Evolutionary conservation across 768 basidiomycete genomes (phyloP).

Genomic region (Boletus fagicola): DNA sequence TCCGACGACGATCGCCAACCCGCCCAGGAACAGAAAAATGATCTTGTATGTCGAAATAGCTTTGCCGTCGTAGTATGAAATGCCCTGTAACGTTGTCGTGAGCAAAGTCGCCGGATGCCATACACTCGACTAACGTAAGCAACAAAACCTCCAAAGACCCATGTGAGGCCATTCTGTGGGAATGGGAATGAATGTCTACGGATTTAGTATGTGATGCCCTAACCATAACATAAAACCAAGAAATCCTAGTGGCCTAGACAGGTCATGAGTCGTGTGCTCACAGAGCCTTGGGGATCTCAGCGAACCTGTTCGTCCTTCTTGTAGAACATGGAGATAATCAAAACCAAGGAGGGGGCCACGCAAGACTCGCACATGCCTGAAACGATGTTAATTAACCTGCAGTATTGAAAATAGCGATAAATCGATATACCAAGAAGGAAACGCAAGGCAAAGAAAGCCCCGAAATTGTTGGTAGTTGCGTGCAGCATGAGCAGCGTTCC

Average conservation of each 20-base stretch:
- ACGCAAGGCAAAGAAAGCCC: slow-evolving; percentile 60
- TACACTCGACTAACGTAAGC: slow-evolving; percentile 47
- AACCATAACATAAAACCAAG: slow-evolving; percentile 70
- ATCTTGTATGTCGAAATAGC: slow-evolving; percentile 57
- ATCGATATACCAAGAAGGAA: slow-evolving; percentile 51
- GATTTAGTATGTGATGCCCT: background rate
- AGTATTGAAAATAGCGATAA: background rate
- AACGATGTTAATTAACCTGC: background rate
- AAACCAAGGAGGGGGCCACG: slow-evolving; percentile 60
- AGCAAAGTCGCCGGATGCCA: background rate
- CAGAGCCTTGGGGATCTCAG: background rate
- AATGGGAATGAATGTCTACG: background rate
- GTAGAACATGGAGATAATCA: slow-evolving; percentile 67
- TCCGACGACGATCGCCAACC: slow-evolving; percentile 58
- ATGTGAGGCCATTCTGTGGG: slow-evolving; percentile 54
- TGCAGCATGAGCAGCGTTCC: slow-evolving; percentile 60
- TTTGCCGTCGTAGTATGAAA: slow-evolving; percentile 52
- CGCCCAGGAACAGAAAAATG: slow-evolving; percentile 59
- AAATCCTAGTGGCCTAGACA: slow-evolving; percentile 50
- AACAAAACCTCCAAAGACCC: slow-evolving; percentile 60
- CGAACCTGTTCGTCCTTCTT: slow-evolving; percentile 62
- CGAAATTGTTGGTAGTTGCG: slow-evolving; percentile 53
- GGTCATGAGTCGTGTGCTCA: slow-evolving; percentile 1
- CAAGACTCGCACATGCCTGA: slow-evolving; percentile 67
- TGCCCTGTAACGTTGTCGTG: slow-evolving; percentile 38